Evolutionary conservation across 2,329 filamentous ascomycete species (phyloP).

Genomic region (Nigrograna mackinnonii): DNA sequence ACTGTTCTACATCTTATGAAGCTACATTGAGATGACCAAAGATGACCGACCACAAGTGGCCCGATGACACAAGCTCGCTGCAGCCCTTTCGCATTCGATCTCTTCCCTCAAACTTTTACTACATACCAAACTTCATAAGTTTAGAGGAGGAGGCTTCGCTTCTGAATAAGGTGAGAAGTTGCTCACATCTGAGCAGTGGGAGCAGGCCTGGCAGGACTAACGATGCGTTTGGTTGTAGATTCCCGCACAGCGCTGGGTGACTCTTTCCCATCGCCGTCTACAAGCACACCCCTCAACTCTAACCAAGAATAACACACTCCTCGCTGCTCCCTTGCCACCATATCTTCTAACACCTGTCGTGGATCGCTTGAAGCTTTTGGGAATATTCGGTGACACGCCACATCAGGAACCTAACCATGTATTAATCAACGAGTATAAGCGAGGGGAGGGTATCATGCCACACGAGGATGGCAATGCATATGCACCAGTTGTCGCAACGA

Average conservation of each 20-base stretch:
- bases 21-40: not conserved
- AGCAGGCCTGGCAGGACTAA: not conserved
- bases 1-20: not conserved
- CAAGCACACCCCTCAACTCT: slow-evolving; percentile 90
- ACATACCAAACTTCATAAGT: slow-evolving; percentile 84
- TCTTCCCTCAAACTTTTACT: slow-evolving; percentile 73
- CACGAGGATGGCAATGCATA: slow-evolving; percentile 94
- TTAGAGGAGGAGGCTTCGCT: slow-evolving; percentile 72
- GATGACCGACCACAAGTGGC: not conserved
- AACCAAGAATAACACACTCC: slow-evolving; percentile 69
- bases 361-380: slow-evolving; percentile 53
- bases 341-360: slow-evolving; percentile 77
- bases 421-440: slow-evolving; percentile 87
- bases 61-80: slow-evolving; percentile 2
- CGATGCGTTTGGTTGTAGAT: slow-evolving; percentile 36
- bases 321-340: slow-evolving; percentile 72
- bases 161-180: slow-evolving; percentile 62
- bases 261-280: slow-evolving; percentile 83
- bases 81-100: slow-evolving; percentile 46
- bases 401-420: slow-evolving; percentile 86
- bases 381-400: slow-evolving; percentile 65
- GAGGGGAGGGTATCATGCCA: slow-evolving; percentile 93
- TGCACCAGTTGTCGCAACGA: slow-evolving; percentile 83
- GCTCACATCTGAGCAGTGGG: not conserved
- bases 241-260: slow-evolving; percentile 71